Conservation (phyloP, 1,284 basidiomycete species). For the Marasmius sp. region DNA sequence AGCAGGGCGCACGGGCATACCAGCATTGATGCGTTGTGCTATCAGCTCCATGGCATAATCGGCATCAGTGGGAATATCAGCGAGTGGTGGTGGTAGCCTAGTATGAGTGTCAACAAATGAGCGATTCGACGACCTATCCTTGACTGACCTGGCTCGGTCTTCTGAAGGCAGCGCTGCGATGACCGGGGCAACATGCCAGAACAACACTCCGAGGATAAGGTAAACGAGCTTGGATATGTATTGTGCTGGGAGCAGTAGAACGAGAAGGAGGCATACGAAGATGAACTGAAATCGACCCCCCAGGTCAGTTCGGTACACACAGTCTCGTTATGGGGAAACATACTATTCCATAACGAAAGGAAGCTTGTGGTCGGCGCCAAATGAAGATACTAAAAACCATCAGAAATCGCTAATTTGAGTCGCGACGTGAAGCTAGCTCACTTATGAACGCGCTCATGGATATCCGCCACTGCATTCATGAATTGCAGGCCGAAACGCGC, state of each 20-base stretch:
- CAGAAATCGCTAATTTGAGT: background rate
- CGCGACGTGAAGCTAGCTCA: slow-evolving; percentile 29
- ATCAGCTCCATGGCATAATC: slow-evolving; percentile 72
- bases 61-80: slow-evolving; percentile 60
- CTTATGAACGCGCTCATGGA: slow-evolving; percentile 70
- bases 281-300: slow-evolving; percentile 26
- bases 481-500: slow-evolving; percentile 41
- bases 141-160: slow-evolving; percentile 40
- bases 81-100: slow-evolving; percentile 49
- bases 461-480: slow-evolving; percentile 51
- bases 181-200: slow-evolving; percentile 67
- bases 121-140: slow-evolving; percentile 19
- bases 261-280: slow-evolving; percentile 37
- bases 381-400: slow-evolving; percentile 50
- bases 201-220: slow-evolving; percentile 47
- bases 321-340: slow-evolving; percentile 15
- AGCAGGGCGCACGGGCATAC: slow-evolving; percentile 40
- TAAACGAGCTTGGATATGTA: slow-evolving; percentile 49
- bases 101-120: background rate
- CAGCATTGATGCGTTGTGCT: slow-evolving; percentile 54
- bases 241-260: slow-evolving; percentile 45
- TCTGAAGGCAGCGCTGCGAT: slow-evolving; percentile 47
- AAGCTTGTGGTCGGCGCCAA: slow-evolving; percentile 57
- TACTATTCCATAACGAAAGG: slow-evolving; percentile 48
- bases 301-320: slow-evolving; percentile 5